Base-by-base conservation (phyloP, 1,284 basidiomycete genomes). In the Anthracocystis panici-leucophaei region DNA sequence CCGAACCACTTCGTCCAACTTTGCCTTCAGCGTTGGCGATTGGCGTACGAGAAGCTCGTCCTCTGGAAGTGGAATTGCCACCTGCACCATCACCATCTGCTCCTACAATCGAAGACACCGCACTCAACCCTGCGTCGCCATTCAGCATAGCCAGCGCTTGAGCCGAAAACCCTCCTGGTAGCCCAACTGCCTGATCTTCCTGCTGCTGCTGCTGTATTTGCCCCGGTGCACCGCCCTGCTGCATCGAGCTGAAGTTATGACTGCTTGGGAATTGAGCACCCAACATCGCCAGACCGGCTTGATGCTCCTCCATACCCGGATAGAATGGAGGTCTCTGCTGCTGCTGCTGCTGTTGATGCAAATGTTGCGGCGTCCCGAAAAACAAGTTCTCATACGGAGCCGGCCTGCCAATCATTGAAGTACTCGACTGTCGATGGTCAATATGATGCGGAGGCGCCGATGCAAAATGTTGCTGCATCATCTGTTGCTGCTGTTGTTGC, bases 261-360 rank as follows among this genome's bases (percentile, higher is more conserved):
- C 68, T 75, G 72, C 75, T 77, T 5, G 79, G 79, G 23, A 79
- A 79, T 18, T 66, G 65, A 12, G 67, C 48, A 20, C 65, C 78
- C 5, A 80, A 33, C 66, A 73, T 72, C 1, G 69, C 65, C n/a
- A 76, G 45, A 0, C 66, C 64, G 1, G 54, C 38, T 14, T 64
- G 57, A 8, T 25, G 46, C 3, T 58, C 66, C 10, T 66, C 63
- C 8, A 38, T 44, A 6, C 64, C 65, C 23, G 66, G 67, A 29
- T 62, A 71, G 52, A 71, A 71, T 6, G 68, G 63, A 18, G 54
- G 46, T 4, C 56, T 50, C 9, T 50, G 31, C 27, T 62, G 63
- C 16, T 62, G 71, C 55, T 56, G 54, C 11, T 41, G 45, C 20
- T 53, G 51, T 16, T 48, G 46, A 10, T 48, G 46, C 25, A 51